Percentiles rank a stretch among this genome's conserved stretches.
Conservation (phyloP, 225 moss, liverwort and hornwort species). For the Physcomitrium patens region DNA sequence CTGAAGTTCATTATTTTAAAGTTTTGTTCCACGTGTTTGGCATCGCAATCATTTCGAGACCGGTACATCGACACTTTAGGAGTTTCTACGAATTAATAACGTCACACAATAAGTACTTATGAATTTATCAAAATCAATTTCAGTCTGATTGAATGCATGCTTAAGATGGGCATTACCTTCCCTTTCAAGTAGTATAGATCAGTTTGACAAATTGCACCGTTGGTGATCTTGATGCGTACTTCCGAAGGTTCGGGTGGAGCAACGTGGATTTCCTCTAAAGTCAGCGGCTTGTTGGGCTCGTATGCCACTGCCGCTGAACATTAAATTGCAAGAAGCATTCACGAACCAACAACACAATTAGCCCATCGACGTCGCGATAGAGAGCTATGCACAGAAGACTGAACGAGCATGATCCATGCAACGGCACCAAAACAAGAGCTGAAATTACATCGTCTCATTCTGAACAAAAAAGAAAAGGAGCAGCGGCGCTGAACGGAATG, state of each 20-base stretch:
- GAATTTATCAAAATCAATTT: not conserved
- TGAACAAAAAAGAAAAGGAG: too few relatives aligned
- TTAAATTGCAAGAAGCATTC: not conserved
- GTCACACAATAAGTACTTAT: not conserved
- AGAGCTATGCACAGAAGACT: too few relatives aligned
- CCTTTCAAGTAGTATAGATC: slow-evolving; percentile 38
- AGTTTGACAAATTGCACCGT: slow-evolving; percentile 38
- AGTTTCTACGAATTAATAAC: not conserved
- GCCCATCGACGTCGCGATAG: not conserved
- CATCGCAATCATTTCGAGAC: not conserved
- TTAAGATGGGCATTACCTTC: not conserved
- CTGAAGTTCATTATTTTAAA: too few relatives aligned
- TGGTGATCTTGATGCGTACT: slow-evolving; percentile 47
- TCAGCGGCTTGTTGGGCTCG: slow-evolving; percentile 29
- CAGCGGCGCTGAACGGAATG: too few relatives aligned
- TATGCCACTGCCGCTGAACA: slow-evolving; percentile 47
- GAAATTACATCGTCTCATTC: too few relatives aligned
- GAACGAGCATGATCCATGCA: too few relatives aligned
- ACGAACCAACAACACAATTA: not conserved
- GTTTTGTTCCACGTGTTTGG: not conserved
- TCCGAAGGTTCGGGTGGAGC: slow-evolving; percentile 38
- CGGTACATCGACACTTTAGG: not conserved
- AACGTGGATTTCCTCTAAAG: slow-evolving; percentile 32
- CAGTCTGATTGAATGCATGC: not conserved
- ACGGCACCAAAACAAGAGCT: too few relatives aligned